Percentiles rank a stretch among this genome's conserved stretches.
phyloP scores from a whole-genome alignment of 768 basidiomycete genomes.

The Serpula lacrymans region DNA sequence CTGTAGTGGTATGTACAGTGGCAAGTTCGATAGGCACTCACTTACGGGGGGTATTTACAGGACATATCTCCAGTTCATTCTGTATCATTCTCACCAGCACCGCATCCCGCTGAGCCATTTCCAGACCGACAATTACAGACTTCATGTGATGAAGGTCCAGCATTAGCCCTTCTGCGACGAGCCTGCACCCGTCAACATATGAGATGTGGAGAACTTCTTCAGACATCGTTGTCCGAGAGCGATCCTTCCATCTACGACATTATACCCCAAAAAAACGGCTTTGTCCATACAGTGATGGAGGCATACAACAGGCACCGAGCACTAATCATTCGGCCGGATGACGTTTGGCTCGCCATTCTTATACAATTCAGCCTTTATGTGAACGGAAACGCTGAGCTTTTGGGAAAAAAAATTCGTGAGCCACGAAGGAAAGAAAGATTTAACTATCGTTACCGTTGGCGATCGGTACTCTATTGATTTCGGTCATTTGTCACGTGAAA shows the following conservation, averaged over 20 bases:
- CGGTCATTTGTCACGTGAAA: slow-evolving; percentile 17
- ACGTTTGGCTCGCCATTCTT: slow-evolving; percentile 42
- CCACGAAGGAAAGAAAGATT: slow-evolving; percentile 28
- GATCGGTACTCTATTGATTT: slow-evolving; percentile 23
- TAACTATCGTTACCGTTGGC: slow-evolving; percentile 13
- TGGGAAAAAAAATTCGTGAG: slow-evolving; percentile 32
- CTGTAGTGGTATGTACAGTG: too few species aligned
- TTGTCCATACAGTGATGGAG: slow-evolving; percentile 28
- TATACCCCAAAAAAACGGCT: slow-evolving; percentile 23
- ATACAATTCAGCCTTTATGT: slow-evolving; percentile 35
- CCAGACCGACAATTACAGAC: too few species aligned
- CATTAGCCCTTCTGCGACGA: not conserved
- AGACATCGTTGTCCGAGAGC: slow-evolving; percentile 7
- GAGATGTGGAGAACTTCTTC: slow-evolving; percentile 9
- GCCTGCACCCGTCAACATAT: not conserved
- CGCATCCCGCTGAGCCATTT: not conserved
- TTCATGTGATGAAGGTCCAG: too few species aligned
- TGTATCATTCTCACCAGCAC: not conserved
- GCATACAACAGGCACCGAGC: slow-evolving; percentile 35
- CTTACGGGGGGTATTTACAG: too few species aligned
- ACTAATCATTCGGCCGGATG: slow-evolving; percentile 39
- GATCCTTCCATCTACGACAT: slow-evolving; percentile 3
- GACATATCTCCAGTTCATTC: too few species aligned
- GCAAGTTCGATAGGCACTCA: too few species aligned
- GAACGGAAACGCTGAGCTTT: slow-evolving; percentile 26